Evolutionary conservation across 2,329 filamentous ascomycete genomes (phyloP), one percentile per base, ranked within the genome.

Genomic region (Ceratocystis colombiana): DNA sequence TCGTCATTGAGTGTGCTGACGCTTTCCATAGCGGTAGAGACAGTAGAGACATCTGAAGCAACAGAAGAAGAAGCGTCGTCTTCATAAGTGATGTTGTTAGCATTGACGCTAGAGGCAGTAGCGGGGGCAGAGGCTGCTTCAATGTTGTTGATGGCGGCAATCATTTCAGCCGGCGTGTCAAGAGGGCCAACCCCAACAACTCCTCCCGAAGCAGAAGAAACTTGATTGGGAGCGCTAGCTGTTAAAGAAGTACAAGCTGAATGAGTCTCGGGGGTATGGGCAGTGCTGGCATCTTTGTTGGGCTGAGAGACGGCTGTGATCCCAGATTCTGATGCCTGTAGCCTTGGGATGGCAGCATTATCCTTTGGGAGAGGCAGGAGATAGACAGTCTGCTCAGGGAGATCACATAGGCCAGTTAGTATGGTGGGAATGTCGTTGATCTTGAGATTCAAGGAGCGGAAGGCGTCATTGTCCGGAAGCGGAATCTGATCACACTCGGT

Each of bases 381-480:
- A 2, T 85, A 88, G 46, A 91, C 82, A 0, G 83, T 93, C 76
- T 89, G 86, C 50, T 63, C 45, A 3, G 53, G 41, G 62, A 96
- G 74, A 6, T 88, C 84, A 65, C 84, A 79, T 28, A 92, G 77
- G 70, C 85, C 86, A 50, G 86, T 90, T 68, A 97, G 79, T 20
- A 82, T 79, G 62, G 85, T 89, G 5, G 87, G 88, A 64, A 97
- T 84, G 41, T 86, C 82, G 67, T 85, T 85, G 68, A 97, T 81
- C 71, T 87, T 88, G 70, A 97, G 81, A 64, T 86, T 80, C 62
- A 99, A 81, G 68, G 87, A 89, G 66, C 84, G 82, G 77, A 89
- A 99, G 17, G 94, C 94, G 68, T 87, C 82, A 72, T 96, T 97
- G 74, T 94, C 85, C 1, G 93, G 92, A 1, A 84, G 72, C 17